A percentile compares a stretch with the other conserved stretches of the same genome.
Conservation (phyloP, 106 monocot species). For the Xerophyta viscosa region DNA sequence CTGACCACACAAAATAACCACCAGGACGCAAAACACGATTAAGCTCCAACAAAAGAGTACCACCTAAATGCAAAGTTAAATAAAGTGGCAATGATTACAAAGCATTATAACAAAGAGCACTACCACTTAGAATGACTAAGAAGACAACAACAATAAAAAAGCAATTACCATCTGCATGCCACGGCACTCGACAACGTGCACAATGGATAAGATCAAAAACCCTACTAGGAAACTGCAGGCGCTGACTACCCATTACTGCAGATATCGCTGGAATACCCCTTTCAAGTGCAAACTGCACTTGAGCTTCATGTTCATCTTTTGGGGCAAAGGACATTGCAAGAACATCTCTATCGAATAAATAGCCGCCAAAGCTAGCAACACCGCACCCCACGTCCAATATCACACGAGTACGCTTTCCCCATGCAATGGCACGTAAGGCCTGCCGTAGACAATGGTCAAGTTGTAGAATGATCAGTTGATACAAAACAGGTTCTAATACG, state of each 20-base stretch:
- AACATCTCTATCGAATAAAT: constrained; percentile 71
- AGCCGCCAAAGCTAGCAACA: constrained; percentile 89
- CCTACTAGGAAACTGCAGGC: constrained; percentile 72
- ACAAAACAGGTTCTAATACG: too few relatives aligned
- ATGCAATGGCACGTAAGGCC: constrained; percentile 58
- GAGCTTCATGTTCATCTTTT: constrained; percentile 96
- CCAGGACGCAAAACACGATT: constrained; percentile 80
- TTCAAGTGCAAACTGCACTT: constrained; percentile 93
- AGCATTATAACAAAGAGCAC: too few relatives aligned
- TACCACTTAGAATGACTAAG: too few relatives aligned
- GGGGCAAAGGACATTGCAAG: constrained; percentile 92
- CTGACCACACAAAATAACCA: constrained; percentile 93
- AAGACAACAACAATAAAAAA: too few relatives aligned
- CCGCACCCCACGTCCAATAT: constrained; percentile 90
- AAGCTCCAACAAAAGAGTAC: constrained; percentile 80
- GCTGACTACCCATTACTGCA: constrained; percentile 89
- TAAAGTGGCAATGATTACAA: too few relatives aligned
- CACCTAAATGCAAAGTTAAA: constrained; percentile 35
- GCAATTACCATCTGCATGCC: constrained; percentile 95
- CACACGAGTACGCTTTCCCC: constrained; percentile 71
- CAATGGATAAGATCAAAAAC: constrained; percentile 88
- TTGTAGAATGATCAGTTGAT: too few relatives aligned
- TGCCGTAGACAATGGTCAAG: too few relatives aligned
- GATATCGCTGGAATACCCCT: constrained; percentile 91
- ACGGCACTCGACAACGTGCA: constrained; percentile 90